Evolutionary conservation across 78 protist genomes (phyloP), one percentile per base, ranked within the genome.

Genomic region (Pelomyxa schiedti): DNA sequence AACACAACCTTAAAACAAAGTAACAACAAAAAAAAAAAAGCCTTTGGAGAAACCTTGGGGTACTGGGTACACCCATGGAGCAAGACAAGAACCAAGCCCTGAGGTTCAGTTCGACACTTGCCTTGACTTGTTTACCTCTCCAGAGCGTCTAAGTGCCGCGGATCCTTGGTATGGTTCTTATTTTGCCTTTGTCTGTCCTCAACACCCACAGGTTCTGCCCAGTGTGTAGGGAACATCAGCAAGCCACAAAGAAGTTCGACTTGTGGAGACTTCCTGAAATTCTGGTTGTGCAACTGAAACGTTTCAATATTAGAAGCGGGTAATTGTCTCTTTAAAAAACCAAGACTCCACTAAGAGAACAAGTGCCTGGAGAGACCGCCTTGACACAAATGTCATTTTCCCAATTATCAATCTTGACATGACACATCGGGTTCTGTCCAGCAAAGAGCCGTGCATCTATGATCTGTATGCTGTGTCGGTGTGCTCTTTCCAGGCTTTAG

Each of bases 211-310:
- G n/a, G n/a, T n/a, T n/a, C n/a, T 83, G 88, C 40, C 81, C 86
- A 0, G 0, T 28, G 22, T 83, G 87, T 69, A 71, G 70, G 39
- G 52, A 4, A 22, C 80, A 43, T 64, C 83, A 67, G 42, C 81
- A 69, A 30, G 95, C 93, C 8, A n/a, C 30, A 8, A 91, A 93
- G 69, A 88, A 87, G 63, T 42, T 95, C 47, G 90, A 79, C 65
- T 69, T 95, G 28, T 94, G 95, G 94, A 16, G 81, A 42, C 75
- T 93, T 38, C 98, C 98, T 52, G 79, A 83, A n/a, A 42, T 79
- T 39, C 73, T 94, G 3, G 86, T 93, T 4, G 47, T 94, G 29
- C 97, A 95, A 30, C 81, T 95, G 42, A 95, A 95, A 80, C 90
- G 98, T 1, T 95, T 80, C 79, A 68, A 75, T 64, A 73, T 75